phyloP scores from a whole-genome alignment of 352 stramenopile genomes.

The Phytophthora nicotianae region DNA sequence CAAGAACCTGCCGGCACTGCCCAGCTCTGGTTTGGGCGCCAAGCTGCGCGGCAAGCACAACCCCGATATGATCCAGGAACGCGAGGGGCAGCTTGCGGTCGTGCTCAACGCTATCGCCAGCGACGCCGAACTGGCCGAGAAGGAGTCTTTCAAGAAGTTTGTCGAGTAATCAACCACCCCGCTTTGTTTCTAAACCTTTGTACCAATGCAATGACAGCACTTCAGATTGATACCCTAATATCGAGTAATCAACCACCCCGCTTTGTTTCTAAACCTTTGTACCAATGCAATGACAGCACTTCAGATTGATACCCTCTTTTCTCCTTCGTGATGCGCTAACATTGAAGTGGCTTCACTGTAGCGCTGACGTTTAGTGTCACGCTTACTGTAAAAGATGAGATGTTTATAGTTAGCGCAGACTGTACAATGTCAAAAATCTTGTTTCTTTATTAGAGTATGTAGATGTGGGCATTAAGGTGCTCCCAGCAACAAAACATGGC shows the following conservation, averaged over 20 bases:
- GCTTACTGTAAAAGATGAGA: not conserved
- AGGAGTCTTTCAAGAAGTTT: slow-evolving; percentile 67
- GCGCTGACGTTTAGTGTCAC: not conserved
- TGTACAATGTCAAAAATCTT: slow-evolving; percentile 14
- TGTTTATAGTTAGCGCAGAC: too few relatives aligned
- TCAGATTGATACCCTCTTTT: too few relatives aligned
- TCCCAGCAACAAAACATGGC: slow-evolving; percentile 13
- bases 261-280: slow-evolving; percentile 7
- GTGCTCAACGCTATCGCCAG: slow-evolving; percentile 77
- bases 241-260: slow-evolving; percentile 21
- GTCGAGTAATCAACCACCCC: slow-evolving; percentile 22
- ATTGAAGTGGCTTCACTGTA: too few relatives aligned
- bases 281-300: not conserved
- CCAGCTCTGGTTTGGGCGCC: slow-evolving; percentile 47
- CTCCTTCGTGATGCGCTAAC: too few relatives aligned
- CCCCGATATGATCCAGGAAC: slow-evolving; percentile 59
- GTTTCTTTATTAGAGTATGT: slow-evolving; percentile 10
- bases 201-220: slow-evolving; percentile 1
- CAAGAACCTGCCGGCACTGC: slow-evolving; percentile 55
- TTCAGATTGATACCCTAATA: not conserved
- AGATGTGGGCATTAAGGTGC: not conserved
- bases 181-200: slow-evolving; percentile 4
- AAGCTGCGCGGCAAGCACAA: slow-evolving; percentile 70
- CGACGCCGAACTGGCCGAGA: slow-evolving; percentile 45
- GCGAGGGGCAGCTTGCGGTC: slow-evolving; percentile 59